phyloP scores from a whole-genome alignment of 306 rosid species.

The Acacia crassicarpa region DNA sequence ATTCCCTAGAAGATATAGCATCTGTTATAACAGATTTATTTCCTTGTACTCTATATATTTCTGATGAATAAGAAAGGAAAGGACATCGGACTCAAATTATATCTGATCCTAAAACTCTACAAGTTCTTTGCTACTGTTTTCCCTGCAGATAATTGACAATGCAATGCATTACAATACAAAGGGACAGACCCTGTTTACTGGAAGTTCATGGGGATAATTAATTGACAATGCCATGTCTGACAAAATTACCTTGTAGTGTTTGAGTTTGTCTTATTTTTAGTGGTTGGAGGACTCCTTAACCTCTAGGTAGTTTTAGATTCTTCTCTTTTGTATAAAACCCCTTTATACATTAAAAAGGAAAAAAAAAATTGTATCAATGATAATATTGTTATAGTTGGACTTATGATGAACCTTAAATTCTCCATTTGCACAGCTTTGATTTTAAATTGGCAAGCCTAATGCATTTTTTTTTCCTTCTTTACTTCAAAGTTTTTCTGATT shows the following conservation, averaged over 20 bases:
- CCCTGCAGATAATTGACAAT: neutral
- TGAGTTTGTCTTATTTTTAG: neutral
- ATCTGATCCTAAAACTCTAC: no score
- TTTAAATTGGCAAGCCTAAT: neutral
- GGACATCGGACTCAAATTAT: no score
- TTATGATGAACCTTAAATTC: neutral
- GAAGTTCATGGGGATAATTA: neutral
- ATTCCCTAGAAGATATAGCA: no score
- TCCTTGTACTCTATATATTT: no score
- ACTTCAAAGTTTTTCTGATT: conserved; percentile 5
- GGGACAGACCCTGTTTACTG: neutral
- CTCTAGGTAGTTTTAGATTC: neutral
- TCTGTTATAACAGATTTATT: no score
- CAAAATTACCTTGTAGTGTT: neutral
- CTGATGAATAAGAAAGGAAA: no score
- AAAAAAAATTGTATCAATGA: neutral
- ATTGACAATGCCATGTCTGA: neutral
- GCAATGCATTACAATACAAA: neutral
- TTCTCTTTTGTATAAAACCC: neutral
- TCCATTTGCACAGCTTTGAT: neutral
- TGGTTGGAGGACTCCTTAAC: neutral
- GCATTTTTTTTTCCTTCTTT: neutral
- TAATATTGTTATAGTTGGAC: neutral
- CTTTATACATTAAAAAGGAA: no score
- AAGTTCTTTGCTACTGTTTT: neutral